These are phyloP conservation scores for Rhizophagus sp. DNA, from an alignment of 192 early-diverging fungal genomes.

Conservation along the genomic window DNA sequence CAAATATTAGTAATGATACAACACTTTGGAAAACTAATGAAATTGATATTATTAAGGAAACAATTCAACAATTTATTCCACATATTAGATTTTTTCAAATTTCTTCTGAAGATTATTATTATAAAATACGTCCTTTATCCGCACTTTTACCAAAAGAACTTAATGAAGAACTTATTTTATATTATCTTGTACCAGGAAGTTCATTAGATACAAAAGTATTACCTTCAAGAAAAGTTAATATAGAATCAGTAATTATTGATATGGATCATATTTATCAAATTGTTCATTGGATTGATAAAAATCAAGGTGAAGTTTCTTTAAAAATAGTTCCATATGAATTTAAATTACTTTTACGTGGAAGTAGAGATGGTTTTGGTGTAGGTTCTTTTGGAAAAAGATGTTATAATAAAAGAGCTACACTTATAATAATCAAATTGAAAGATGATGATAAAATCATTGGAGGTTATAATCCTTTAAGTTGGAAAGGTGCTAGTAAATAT, in stretches of 20 bases:
- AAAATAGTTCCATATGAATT: constrained; percentile 4
- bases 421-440: neutral
- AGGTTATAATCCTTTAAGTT: constrained; percentile 16
- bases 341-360: constrained; percentile 21
- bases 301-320: neutral
- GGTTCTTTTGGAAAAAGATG: constrained; percentile 8
- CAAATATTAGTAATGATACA: neutral
- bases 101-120: constrained; percentile 13
- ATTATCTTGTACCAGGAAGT: neutral
- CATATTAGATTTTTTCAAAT: constrained; percentile 26
- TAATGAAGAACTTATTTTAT: neutral
- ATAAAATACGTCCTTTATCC: constrained; percentile 12
- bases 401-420: constrained; percentile 5
- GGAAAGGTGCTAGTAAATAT: neutral
- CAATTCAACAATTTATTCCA: neutral
- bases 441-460: neutral
- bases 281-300: constrained; percentile 18
- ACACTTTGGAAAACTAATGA: neutral
- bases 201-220: neutral
- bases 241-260: constrained; percentile 8
- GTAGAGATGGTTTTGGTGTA: constrained; percentile 2
- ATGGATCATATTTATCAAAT: neutral
- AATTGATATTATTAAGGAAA: neutral
- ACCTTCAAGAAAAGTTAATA: constrained; percentile 8
- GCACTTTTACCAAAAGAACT: constrained; percentile 4